Evolutionary conservation across 257 asterid species (phyloP), one percentile per base, ranked within the genome.

Genomic region (Fraxinus cuspidata): DNA sequence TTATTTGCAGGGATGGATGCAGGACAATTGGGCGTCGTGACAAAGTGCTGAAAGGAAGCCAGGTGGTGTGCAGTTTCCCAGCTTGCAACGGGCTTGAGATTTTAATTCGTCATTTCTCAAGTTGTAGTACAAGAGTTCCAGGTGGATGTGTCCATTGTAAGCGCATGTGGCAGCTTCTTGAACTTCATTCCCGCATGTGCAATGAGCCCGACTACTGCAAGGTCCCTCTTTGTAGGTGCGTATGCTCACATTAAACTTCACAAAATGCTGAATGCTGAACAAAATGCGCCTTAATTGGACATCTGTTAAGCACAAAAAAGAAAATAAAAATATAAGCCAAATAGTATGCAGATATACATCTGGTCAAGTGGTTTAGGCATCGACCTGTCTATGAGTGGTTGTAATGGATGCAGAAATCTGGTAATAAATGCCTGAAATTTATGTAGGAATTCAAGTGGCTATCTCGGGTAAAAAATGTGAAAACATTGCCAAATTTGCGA

Each of bases 101-200:
- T 64, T 83, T 93, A 44, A 88, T 93, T 37, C 95, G 98, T 7
- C 99, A 93, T 82, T 95, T 95, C 88, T 88, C 88, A 0, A 73
- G 78, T 71, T 95, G 99, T 69, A 89, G 77, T 83, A 85, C 84
- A 19, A 82, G 90, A 88, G 99, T 91, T 23, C 97, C 92, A 0
- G 98, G 98, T 0, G 97, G 99, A 65, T 95, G 99, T 68, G 83
- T 82, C 3, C 99, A 87, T 9, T 95, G 99, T 51, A 93, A 91
- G 87, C 88, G 98, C 67, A 93, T 93, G 95, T 95, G 99, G 99
- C 99, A 95, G 84, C 94, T 95, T 60, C 92, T 95, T 6, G 94
- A 91, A 79, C 89, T 95, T 10, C 99, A 95, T 66, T 93, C 99
- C 9, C 87, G 91, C 34, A 91, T 90, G 88, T 95, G 99, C 82